Conservation (phyloP, 108 stramenopile species). For the Fragilaria radians region DNA sequence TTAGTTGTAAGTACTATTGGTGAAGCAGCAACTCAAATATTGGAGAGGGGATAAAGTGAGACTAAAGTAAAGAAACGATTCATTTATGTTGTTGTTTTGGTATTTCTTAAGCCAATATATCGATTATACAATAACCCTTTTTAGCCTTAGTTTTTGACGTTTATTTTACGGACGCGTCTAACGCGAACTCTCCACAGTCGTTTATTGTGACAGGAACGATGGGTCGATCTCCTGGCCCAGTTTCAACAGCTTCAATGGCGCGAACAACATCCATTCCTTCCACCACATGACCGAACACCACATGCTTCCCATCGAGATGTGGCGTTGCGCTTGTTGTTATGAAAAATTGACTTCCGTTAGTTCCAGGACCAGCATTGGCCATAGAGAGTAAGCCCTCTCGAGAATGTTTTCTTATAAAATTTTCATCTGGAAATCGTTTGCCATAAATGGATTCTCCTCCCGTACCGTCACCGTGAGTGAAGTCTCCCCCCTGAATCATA, state of each 20-base stretch:
- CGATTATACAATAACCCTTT: no score
- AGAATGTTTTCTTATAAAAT: conserved; percentile 87
- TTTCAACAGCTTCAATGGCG: conserved; percentile 80
- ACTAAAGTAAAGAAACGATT: no score
- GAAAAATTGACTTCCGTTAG: conserved; percentile 97
- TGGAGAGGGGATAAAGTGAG: no score
- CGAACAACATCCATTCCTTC: conserved; percentile 90
- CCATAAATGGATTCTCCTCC: conserved; percentile 85
- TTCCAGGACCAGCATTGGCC: conserved; percentile 93
- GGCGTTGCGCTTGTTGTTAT: conserved; percentile 89
- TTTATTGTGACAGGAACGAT: no score
- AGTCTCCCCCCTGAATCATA: conserved; percentile 92
- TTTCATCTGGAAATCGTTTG: conserved; percentile 89
- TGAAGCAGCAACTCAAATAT: neutral
- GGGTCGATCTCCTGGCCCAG: no score
- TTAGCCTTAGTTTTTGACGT: no score
- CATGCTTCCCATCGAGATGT: conserved; percentile 91
- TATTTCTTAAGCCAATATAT: no score
- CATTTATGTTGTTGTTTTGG: no score
- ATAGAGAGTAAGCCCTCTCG: conserved; percentile 84
- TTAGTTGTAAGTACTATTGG: neutral
- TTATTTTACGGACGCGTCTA: no score
- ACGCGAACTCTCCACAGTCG: no score
- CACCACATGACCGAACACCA: conserved; percentile 94
- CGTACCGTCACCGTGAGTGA: conserved; percentile 86